These are phyloP conservation scores for Phaffia rhodozyma DNA, from an alignment of 1,284 basidiomycete species.

Conservation along the genomic window DNA sequence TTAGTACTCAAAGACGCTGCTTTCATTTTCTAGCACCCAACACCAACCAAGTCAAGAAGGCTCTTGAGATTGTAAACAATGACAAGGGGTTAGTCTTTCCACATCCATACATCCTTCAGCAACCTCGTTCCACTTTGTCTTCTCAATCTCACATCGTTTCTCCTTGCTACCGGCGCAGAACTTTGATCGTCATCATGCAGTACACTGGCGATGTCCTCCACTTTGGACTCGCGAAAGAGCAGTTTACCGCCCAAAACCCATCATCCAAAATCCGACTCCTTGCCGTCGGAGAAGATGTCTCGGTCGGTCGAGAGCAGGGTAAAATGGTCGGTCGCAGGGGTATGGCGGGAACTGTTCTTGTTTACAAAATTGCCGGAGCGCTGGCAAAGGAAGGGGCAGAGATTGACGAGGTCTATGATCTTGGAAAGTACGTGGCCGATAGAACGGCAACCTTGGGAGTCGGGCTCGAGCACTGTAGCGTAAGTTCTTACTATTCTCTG, in stretches of 20 bases:
- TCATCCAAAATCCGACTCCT: constrained; percentile 63
- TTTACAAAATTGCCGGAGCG: constrained; percentile 85
- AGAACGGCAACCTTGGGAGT: constrained; percentile 68
- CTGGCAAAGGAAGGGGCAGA: constrained; percentile 57
- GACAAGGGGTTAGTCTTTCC: constrained; percentile 53
- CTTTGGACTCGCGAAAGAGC: constrained; percentile 84
- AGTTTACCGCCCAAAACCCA: constrained; percentile 58
- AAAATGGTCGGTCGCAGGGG: constrained; percentile 46
- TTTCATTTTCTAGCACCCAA: constrained; percentile 45
- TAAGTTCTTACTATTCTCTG: constrained; percentile 29
- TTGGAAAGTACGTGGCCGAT: constrained; percentile 56
- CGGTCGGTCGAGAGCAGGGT: constrained; percentile 52
- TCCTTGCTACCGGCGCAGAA: constrained; percentile 37
- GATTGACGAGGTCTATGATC: constrained; percentile 58
- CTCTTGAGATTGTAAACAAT: constrained; percentile 63
- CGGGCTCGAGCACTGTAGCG: constrained; percentile 86
- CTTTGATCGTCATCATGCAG: constrained; percentile 74
- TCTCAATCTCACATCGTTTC: constrained; percentile 12
- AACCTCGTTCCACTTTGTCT: neutral
- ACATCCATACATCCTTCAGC: neutral
- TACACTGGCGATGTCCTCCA: constrained; percentile 82
- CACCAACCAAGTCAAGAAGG: constrained; percentile 64
- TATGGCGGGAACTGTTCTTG: constrained; percentile 75
- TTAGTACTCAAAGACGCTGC: no score
- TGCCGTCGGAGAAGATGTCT: constrained; percentile 82